Conservation (phyloP, 2,329 filamentous ascomycete species). For the Aspergillus fijiensis region DNA sequence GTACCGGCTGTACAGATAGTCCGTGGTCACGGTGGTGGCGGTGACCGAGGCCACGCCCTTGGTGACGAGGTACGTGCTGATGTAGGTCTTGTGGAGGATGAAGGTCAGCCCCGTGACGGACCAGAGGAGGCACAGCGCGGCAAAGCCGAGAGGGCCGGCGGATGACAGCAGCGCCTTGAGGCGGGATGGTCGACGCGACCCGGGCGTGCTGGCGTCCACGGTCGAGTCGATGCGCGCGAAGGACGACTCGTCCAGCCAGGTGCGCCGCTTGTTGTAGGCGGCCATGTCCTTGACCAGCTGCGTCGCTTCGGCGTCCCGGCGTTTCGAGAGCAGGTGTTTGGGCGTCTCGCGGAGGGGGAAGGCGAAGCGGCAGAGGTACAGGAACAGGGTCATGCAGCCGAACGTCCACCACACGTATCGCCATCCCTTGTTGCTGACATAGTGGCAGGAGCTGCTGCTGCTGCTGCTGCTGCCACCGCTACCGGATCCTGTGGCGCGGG, state of each 20-base stretch:
- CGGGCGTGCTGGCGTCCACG: constrained; percentile 10
- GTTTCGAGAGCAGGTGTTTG: constrained; percentile 18
- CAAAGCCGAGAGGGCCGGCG: background rate
- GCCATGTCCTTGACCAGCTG: constrained; percentile 23
- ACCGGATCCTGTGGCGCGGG: constrained; percentile 1
- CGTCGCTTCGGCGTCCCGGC: constrained; percentile 20
- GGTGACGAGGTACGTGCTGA: constrained; percentile 15
- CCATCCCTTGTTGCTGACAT: constrained; percentile 25
- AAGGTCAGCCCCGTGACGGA: constrained; percentile 18
- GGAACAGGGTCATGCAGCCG: constrained; percentile 22
- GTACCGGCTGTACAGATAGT: constrained; percentile 19
- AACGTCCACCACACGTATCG: constrained; percentile 27
- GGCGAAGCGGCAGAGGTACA: constrained; percentile 20
- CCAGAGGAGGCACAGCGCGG: constrained; percentile 18
- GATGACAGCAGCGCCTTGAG: constrained; percentile 8
- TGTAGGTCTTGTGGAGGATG: constrained; percentile 19
- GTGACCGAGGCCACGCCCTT: constrained; percentile 13
- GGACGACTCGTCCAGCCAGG: constrained; percentile 20
- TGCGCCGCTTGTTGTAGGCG: constrained; percentile 14
- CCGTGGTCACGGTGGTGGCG: constrained; percentile 12
- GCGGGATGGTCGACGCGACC: background rate
- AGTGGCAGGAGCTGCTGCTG: constrained; percentile 21
- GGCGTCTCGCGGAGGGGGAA: constrained; percentile 21
- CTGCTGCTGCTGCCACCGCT: constrained; percentile 18
- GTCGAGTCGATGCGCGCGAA: constrained; percentile 22